Base-by-base conservation (phyloP, 495 filamentous ascomycete species). In the Tuber umbilicatum region DNA sequence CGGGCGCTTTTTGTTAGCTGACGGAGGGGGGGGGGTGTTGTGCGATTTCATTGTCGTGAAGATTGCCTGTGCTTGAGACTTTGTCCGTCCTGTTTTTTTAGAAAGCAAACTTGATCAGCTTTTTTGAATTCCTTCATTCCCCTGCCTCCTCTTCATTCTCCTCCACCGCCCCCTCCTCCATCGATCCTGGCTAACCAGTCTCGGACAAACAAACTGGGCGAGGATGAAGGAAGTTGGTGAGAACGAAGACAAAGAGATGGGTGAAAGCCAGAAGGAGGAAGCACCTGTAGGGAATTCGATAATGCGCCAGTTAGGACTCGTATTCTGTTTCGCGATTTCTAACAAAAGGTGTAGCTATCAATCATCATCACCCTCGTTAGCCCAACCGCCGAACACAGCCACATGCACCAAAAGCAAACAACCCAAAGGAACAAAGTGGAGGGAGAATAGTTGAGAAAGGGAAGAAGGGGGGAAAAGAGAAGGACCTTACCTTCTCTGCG, bases 401-500 rank as follows among this genome's bases (percentile, higher is more conserved):
- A 17, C 37, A n/a, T 14, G 43, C n/a, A 39, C 35, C 43, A 55
- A 69, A 69, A 69, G 68, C 73, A 70, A 70, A 70, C 38, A 70
- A 42, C 31, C 27, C 50, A 73, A 68, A 67, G 43, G n/a, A 72
- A 35, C 31, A 72, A 73, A 73, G 47, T 38, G 5, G 43, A 74
- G 73, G 47, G 43, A 64, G 72, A 70, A 55, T 43, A 70, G 70
- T 27, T 72, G 73, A 72, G 68, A 72, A 80, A 55, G 42, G 16
- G 16, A 17, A 43, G 43, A 40, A 50, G 37, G 70, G 19, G 42
- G 70, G 70, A 77, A 80, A 69, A 31, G 27, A 67, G 45, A 68
- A 23, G 43, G 78, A 72, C 77, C 76, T 47, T 80, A 80, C 78
- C 78, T 80, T 80, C 74, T 80, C 78, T 71, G 78, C 73, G 74